phyloP scores from a whole-genome alignment of 352 stramenopile species.

The Globisporangium canariense region DNA sequence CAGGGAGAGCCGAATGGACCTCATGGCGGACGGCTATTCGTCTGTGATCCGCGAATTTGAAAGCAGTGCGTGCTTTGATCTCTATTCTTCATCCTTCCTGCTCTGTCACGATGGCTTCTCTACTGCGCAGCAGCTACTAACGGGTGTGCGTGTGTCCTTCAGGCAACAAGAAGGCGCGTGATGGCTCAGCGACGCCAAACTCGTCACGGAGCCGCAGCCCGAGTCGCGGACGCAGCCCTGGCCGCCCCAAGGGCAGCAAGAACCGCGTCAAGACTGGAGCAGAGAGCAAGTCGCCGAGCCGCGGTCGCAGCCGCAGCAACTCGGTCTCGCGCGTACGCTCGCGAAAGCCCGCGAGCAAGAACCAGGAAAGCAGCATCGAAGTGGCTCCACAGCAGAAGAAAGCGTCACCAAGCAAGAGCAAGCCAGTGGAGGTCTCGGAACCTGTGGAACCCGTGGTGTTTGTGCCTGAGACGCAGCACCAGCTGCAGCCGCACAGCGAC shows the following conservation, averaged over 20 bases:
- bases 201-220: conserved; percentile 33
- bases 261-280: conserved; percentile 13
- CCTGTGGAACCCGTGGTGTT: neutral
- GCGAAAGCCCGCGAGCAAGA: conserved; percentile 10
- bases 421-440: conserved; percentile 15
- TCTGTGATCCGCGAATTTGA: conserved; percentile 70
- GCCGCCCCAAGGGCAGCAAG: conserved; percentile 23
- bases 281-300: conserved; percentile 30
- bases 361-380: conserved; percentile 9
- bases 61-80: conserved; percentile 32
- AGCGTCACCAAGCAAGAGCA: neutral
- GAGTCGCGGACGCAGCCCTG: conserved; percentile 38
- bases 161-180: conserved; percentile 59
- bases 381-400: neutral
- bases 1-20: conserved; percentile 83
- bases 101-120: neutral
- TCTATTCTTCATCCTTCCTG: neutral
- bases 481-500: conserved; percentile 35
- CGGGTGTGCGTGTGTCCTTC: neutral
- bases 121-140: neutral
- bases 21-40: conserved; percentile 74
- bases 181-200: conserved; percentile 22
- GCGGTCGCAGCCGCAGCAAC: conserved; percentile 60
- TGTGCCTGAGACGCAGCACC: conserved; percentile 21
- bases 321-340: conserved; percentile 41